Evolutionary conservation across 345 rosid species (phyloP).

Genomic region (Limnanthes douglasii): DNA sequence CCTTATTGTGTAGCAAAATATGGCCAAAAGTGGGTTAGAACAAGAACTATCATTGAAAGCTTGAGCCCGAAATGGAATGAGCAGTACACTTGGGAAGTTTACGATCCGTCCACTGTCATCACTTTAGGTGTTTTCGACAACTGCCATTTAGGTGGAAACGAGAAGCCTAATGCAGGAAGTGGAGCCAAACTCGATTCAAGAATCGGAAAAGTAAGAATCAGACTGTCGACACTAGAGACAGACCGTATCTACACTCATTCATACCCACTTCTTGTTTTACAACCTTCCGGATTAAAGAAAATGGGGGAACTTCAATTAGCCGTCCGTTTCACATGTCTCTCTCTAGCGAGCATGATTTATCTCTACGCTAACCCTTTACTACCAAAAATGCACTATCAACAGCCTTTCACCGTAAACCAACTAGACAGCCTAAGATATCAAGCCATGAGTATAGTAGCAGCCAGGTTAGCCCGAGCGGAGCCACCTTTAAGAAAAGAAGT

Average conservation of each 20-base stretch:
- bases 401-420: constrained; percentile 79
- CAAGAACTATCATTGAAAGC: constrained; percentile 56
- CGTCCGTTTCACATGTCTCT: constrained; percentile 59
- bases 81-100: constrained; percentile 87
- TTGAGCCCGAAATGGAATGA: constrained; percentile 78
- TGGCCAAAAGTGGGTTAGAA: constrained; percentile 82
- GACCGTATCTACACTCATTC: constrained; percentile 67
- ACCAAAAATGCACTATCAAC: constrained; percentile 81
- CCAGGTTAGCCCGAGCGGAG: constrained; percentile 58
- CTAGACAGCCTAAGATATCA: constrained; percentile 61
- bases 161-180: constrained; percentile 22
- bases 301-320: constrained; percentile 81
- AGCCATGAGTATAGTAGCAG: constrained; percentile 69
- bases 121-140: constrained; percentile 76
- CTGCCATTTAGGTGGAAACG: constrained; percentile 55
- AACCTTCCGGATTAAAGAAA: constrained; percentile 60
- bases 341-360: constrained; percentile 56
- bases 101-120: constrained; percentile 73
- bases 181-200: constrained; percentile 44
- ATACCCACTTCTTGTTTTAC: constrained; percentile 65
- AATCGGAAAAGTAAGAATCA: constrained; percentile 68
- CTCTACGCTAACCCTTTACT: constrained; percentile 63
- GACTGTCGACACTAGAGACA: constrained; percentile 60
- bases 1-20: constrained; percentile 82
- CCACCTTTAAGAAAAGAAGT: constrained; percentile 79